phyloP scores from a whole-genome alignment of 169 alveolate genomes.

The Haemoproteus tartakovskyi region DNA sequence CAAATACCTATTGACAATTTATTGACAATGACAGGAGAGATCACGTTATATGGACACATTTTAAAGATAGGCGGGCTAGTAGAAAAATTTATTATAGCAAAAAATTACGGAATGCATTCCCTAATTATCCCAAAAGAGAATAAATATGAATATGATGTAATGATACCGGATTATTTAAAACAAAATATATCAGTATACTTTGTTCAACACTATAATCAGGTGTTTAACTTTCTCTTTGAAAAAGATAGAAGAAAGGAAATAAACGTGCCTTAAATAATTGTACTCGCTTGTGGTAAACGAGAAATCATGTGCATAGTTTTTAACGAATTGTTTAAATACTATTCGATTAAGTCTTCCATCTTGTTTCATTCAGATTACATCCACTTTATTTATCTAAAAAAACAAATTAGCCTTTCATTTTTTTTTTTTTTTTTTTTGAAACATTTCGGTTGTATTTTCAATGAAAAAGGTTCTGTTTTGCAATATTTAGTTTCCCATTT shows the following conservation, averaged over 20 bases:
- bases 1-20: conserved; percentile 71
- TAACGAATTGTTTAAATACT: no score
- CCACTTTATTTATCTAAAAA: no score
- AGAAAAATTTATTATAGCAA: conserved; percentile 92
- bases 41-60: conserved; percentile 92
- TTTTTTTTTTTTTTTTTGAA: no score
- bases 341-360: no score
- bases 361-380: no score
- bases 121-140: conserved; percentile 80
- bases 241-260: neutral
- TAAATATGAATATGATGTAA: conserved; percentile 71
- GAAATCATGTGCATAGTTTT: no score
- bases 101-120: conserved; percentile 84
- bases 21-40: conserved; percentile 95
- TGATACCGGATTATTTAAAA: conserved; percentile 74
- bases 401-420: no score
- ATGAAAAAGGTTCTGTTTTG: no score
- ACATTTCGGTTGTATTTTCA: no score
- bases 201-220: conserved; percentile 76
- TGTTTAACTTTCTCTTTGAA: conserved; percentile 60
- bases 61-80: conserved; percentile 91
- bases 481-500: no score
- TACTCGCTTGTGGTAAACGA: no score
- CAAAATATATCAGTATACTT: conserved; percentile 63
- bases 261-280: no score